Evolutionary conservation across 768 basidiomycete species (phyloP), one percentile per base, ranked within the genome.

Genomic region (Kwoniella pini): DNA sequence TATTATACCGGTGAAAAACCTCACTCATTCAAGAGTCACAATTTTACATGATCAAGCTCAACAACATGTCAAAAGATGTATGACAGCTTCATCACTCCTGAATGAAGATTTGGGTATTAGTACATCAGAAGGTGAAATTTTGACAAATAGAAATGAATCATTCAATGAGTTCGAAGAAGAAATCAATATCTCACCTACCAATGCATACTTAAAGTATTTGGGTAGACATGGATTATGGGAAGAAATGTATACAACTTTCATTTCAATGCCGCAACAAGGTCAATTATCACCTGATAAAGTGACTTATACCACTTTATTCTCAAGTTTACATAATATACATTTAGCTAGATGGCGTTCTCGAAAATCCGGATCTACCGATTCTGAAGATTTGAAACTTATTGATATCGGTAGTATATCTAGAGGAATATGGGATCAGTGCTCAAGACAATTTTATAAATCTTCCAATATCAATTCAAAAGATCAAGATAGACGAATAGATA

Each of bases 141-240:
- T 52, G 15, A 9, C 13, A 4, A 19, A 38, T 19, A 19, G 26
- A 40, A 42, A 31, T 17, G n/a, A 7, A 15, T 13, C 42, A 12
- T 4, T 44, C 24, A 24, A 15, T 30, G 33, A 44, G n/a, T 31
- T 19, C 13, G 33, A 31, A 26, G 54, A 58, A 15, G 56, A 65
- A 24, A 56, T 70, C 39, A 52, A 52, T 26, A 28, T 66, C 1
- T 62, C 57, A 5, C 70, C 75, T 19, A 69, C 60, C 19, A 77
- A 75, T 33, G 70, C 74, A 2, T 77, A 77, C 43, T 63, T 77
- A 13, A 69, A 68, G 22, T 72, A 67, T 31, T 56, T 75, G 24
- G 60, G 64, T 2, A 55, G 69, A 33, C 65, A 68, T 24, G 59
- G 63, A 12, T 48, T 71, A 54, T 67, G 56, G 53, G 60, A 63